phyloP scores from a whole-genome alignment of 352 stramenopile species.

The Phytophthora pini region DNA sequence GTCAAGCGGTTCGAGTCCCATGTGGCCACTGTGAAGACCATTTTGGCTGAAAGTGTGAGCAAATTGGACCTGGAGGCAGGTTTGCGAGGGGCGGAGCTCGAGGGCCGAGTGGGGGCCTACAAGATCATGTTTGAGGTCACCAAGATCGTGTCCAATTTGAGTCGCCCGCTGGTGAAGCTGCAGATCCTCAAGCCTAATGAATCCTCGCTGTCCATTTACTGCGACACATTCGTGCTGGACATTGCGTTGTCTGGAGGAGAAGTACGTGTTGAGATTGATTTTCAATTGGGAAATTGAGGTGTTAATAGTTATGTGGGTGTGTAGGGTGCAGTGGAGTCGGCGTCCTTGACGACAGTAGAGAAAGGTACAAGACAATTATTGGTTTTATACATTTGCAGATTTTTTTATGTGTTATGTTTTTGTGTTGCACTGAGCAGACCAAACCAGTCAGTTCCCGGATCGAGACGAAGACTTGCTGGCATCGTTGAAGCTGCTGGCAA shows the following conservation, averaged over 20 bases:
- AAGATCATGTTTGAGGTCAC: conserved; percentile 92
- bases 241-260: conserved; percentile 80
- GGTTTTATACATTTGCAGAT: neutral
- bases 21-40: conserved; percentile 68
- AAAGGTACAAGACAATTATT: conserved; percentile 41
- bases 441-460: conserved; percentile 86
- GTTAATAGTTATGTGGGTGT: neutral
- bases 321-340: conserved; percentile 75
- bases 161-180: conserved; percentile 84
- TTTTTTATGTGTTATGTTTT: neutral
- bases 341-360: conserved; percentile 83
- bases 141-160: conserved; percentile 88
- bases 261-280: conserved; percentile 60
- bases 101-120: conserved; percentile 86
- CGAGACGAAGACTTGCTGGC: conserved; percentile 81
- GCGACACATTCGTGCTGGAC: conserved; percentile 89
- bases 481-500: conserved; percentile 72
- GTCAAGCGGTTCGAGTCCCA: conserved; percentile 81
- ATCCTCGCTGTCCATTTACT: conserved; percentile 87
- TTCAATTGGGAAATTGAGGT: too few species aligned
- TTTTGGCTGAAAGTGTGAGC: conserved; percentile 84
- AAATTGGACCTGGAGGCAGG: conserved; percentile 85
- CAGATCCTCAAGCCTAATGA: conserved; percentile 90
- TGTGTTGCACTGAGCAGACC: conserved; percentile 42
- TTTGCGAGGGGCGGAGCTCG: conserved; percentile 82